A percentile compares a stretch with the other conserved stretches of the same genome.
phyloP scores from a whole-genome alignment of 352 stramenopile species.

The Phytophthora agathidicida region DNA sequence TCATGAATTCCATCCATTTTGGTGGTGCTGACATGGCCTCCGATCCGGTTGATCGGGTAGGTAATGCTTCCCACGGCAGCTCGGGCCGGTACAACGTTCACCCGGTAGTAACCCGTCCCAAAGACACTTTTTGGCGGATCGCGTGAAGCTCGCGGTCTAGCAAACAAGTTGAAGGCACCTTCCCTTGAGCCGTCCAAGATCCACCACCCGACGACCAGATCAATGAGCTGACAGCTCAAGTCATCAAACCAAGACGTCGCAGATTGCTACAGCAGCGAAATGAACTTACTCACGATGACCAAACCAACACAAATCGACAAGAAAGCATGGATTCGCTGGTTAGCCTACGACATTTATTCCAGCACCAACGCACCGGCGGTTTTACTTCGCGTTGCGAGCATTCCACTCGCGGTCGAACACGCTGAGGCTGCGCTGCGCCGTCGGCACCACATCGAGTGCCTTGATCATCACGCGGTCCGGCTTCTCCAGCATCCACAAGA shows the following conservation, averaged over 20 bases:
- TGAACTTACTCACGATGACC: not conserved
- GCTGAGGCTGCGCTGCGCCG: slow-evolving; percentile 35
- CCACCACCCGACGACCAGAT: not conserved
- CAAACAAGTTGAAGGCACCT: not conserved
- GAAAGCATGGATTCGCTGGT: not conserved
- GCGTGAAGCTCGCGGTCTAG: slow-evolving; percentile 22
- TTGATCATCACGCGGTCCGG: slow-evolving; percentile 31
- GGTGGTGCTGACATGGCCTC: too few species aligned
- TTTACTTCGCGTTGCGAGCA: slow-evolving; percentile 21
- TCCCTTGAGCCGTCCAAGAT: not conserved
- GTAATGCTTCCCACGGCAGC: not conserved
- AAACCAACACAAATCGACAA: not conserved
- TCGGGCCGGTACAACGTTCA: slow-evolving; percentile 5
- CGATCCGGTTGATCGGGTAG: not conserved
- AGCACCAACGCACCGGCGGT: not conserved
- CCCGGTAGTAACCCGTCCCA: slow-evolving; percentile 18
- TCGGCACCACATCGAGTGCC: slow-evolving; percentile 33
- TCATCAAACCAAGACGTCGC: not conserved
- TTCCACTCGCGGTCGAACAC: slow-evolving; percentile 38
- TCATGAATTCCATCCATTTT: too few species aligned
- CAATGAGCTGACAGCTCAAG: slow-evolving; percentile 14
- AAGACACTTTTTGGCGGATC: slow-evolving; percentile 26
- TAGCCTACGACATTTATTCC: not conserved
- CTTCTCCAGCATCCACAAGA: slow-evolving; percentile 36
- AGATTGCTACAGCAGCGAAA: too few species aligned